Evolutionary conservation across 2,329 filamentous ascomycete species (phyloP), one percentile per base, ranked within the genome.

Genomic region (Mycosphaerella arachidis): DNA sequence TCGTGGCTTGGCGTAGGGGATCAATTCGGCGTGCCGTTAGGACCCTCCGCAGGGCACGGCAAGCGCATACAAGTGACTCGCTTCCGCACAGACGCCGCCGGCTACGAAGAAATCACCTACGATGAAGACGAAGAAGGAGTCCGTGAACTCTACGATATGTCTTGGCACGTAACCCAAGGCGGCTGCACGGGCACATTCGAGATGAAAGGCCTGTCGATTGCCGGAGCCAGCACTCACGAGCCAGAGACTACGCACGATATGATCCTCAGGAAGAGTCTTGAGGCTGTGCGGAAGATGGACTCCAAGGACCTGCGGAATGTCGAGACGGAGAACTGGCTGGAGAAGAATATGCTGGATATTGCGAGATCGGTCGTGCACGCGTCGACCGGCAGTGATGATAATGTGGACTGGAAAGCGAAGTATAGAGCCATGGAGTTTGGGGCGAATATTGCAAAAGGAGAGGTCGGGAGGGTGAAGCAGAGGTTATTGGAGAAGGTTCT

Each of bases 71-170:
- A 73, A 6, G 76, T 79, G 16, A 73, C 74, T 6, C 68, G 77
- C 2, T 79, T 78, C 60, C 68, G 76, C 3, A 68, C 76, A 4
- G 65, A 68, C 16, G 59, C 56, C n/a, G 71, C 70, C 12, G 71
- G 71, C 2, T 71, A 73, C 56, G 69, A 73, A 40, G 67, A 73
- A 51, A 70, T 72, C n/a, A 65, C 68, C 1, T 65, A 67, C 18
- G 68, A 75, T 10, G 73, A 74, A 0, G 73, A 77, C 45, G 75
- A 73, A 7, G 74, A 75, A 33, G 73, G 75, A 0, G 68, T 78
- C 13, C 72, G 77, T 13, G 75, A 78, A 9, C 72, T 75, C 0
- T 81, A 77, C 55, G 78, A 81, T 56, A 68, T 81, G 1, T 73
- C 66, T 30, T 81, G 79, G 71, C 72, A 67, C 2, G 72, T 77